These are phyloP conservation scores for Penicillium samsonianum DNA, from an alignment of 495 filamentous ascomycete genomes.

Conservation along the genomic window DNA sequence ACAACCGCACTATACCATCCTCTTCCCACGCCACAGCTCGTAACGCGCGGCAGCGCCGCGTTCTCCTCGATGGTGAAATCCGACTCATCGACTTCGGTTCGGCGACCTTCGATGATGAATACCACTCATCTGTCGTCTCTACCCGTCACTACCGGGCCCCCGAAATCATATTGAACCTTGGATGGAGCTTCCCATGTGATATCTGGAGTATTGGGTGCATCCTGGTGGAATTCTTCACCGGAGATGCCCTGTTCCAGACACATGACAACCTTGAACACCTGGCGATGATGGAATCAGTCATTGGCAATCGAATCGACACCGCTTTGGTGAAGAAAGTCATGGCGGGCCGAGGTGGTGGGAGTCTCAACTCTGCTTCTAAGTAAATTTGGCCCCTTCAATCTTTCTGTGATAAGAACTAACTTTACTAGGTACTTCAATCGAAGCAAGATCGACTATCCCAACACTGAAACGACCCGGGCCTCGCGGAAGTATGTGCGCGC, in stretches of 20 bases:
- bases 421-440: constrained; percentile 78
- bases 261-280: constrained; percentile 98
- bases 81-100: constrained; percentile 97
- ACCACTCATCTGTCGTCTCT: constrained; percentile 95
- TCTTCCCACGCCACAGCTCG: constrained; percentile 75
- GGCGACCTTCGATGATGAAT: constrained; percentile 97
- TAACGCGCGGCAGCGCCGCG: constrained; percentile 80
- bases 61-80: constrained; percentile 93
- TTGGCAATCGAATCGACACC: constrained; percentile 69
- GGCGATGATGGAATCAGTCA: constrained; percentile 98
- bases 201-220: constrained; percentile 99
- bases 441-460: constrained; percentile 83
- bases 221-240: constrained; percentile 97
- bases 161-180: constrained; percentile 94
- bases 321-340: constrained; percentile 74
- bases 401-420: constrained; percentile 5
- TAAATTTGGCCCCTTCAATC: constrained; percentile 44
- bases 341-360: constrained; percentile 62
- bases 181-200: constrained; percentile 97
- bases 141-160: constrained; percentile 95
- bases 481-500: constrained; percentile 91
- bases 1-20: constrained; percentile 91
- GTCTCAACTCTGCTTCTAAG: constrained; percentile 77
- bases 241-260: constrained; percentile 95
- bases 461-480: constrained; percentile 79